phyloP scores from a whole-genome alignment of 2,329 filamentous ascomycete species.

The Colletotrichum salicis region DNA sequence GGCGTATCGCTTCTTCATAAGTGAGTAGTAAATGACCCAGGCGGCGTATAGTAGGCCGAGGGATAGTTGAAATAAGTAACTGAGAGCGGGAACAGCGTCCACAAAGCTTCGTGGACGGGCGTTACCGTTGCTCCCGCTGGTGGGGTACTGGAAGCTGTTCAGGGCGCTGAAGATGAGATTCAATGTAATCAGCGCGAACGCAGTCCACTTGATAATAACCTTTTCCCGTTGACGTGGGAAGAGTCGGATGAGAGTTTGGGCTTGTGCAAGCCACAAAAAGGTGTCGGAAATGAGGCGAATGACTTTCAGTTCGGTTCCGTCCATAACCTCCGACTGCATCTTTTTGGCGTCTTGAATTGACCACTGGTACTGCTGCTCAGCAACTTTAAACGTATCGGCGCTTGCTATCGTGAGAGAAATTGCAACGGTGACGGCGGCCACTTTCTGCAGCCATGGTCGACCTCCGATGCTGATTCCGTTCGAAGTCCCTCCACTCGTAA shows the following conservation, averaged over 20 bases:
- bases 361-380: slow-evolving; percentile 80
- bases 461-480: slow-evolving; percentile 87
- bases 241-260: slow-evolving; percentile 93
- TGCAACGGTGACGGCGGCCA: slow-evolving; percentile 77
- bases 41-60: slow-evolving; percentile 89
- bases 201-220: slow-evolving; percentile 98
- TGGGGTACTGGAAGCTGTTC: slow-evolving; percentile 79
- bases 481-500: slow-evolving; percentile 85
- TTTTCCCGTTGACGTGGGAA: slow-evolving; percentile 98
- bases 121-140: slow-evolving; percentile 61
- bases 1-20: slow-evolving; percentile 91
- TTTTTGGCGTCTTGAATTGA: slow-evolving; percentile 83
- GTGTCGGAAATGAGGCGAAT: slow-evolving; percentile 95
- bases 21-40: slow-evolving; percentile 91
- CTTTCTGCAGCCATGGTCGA: slow-evolving; percentile 91
- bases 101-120: slow-evolving; percentile 80
- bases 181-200: slow-evolving; percentile 90
- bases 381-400: slow-evolving; percentile 87
- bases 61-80: slow-evolving; percentile 89
- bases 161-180: slow-evolving; percentile 92
- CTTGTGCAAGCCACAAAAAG: slow-evolving; percentile 96
- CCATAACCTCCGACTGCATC: slow-evolving; percentile 82
- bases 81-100: slow-evolving; percentile 89
- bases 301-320: slow-evolving; percentile 85
- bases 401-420: slow-evolving; percentile 95